Conservation (phyloP, 352 stramenopile species). For the Pythium phragmiticola region DNA sequence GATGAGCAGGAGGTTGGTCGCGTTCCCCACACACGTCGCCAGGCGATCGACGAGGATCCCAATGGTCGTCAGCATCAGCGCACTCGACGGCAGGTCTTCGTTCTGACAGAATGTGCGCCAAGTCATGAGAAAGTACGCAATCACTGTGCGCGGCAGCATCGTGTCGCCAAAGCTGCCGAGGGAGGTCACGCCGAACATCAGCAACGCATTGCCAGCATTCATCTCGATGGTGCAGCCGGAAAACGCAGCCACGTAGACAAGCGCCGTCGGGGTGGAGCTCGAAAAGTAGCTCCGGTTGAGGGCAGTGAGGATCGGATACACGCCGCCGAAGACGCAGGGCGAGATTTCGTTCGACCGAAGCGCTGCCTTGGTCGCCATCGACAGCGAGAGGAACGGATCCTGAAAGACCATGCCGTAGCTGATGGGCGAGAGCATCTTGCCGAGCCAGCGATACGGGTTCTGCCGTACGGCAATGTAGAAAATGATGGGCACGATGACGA, state of each 20-base stretch:
- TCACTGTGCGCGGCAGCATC: slow-evolving; percentile 33
- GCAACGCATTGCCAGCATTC: slow-evolving; percentile 30
- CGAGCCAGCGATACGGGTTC: slow-evolving; percentile 58
- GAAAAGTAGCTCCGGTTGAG: slow-evolving; percentile 53
- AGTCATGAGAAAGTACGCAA: slow-evolving; percentile 60
- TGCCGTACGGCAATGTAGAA: slow-evolving; percentile 51
- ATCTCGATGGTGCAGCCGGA: slow-evolving; percentile 45
- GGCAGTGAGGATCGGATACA: slow-evolving; percentile 58
- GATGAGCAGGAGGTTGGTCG: slow-evolving; percentile 60
- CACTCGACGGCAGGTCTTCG: slow-evolving; percentile 41
- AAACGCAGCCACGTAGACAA: slow-evolving; percentile 54
- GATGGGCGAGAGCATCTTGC: slow-evolving; percentile 40
- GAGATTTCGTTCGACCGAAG: slow-evolving; percentile 48
- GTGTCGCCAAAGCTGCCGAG: slow-evolving; percentile 52
- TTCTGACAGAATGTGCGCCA: slow-evolving; percentile 51
- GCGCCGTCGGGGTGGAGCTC: slow-evolving; percentile 38
- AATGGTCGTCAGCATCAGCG: slow-evolving; percentile 42
- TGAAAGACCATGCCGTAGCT: slow-evolving; percentile 50
- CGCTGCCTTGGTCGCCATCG: slow-evolving; percentile 59
- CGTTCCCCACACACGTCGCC: slow-evolving; percentile 41
- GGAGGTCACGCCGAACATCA: slow-evolving; percentile 48
- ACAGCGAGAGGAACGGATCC: slow-evolving; percentile 45
- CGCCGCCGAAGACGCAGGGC: slow-evolving; percentile 46
- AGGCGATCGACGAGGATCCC: slow-evolving; percentile 48
- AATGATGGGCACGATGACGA: slow-evolving; percentile 43